These are phyloP conservation scores for Lentinula edodes DNA, from an alignment of 768 basidiomycete genomes.

Conservation along the genomic window DNA sequence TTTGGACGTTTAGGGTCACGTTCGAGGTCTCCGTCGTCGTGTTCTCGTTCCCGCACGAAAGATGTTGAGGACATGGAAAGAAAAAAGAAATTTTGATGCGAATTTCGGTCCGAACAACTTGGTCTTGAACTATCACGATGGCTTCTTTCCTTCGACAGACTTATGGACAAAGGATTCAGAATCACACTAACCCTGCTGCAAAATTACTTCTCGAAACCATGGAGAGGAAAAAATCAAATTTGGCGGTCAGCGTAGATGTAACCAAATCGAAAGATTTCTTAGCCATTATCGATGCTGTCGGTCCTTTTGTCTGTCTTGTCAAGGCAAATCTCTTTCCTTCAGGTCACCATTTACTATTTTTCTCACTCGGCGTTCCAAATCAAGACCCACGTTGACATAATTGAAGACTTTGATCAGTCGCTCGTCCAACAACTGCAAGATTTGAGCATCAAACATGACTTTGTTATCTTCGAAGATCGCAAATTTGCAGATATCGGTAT, in stretches of 20 bases:
- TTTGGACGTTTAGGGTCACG: slow-evolving; percentile 40
- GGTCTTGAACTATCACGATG: slow-evolving; percentile 22
- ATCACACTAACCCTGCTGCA: slow-evolving; percentile 71
- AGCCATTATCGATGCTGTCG: slow-evolving; percentile 82
- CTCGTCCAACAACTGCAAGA: slow-evolving; percentile 64
- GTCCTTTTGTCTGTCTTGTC: slow-evolving; percentile 86
- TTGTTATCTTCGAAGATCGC: slow-evolving; percentile 95
- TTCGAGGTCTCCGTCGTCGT: slow-evolving; percentile 34
- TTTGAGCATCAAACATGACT: slow-evolving; percentile 79
- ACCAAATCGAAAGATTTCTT: slow-evolving; percentile 75
- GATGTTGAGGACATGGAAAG: slow-evolving; percentile 16
- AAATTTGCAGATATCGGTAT: slow-evolving; percentile 98
- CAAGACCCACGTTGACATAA: slow-evolving; percentile 95
- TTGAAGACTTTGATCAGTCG: slow-evolving; percentile 81
- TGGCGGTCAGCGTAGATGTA: slow-evolving; percentile 95
- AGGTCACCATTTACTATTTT: slow-evolving; percentile 10
- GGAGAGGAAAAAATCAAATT: slow-evolving; percentile 83
- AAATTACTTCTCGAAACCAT: slow-evolving; percentile 74
- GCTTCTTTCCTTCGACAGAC: slow-evolving; percentile 38
- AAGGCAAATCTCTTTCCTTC: slow-evolving; percentile 53
- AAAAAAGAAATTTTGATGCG: slow-evolving; percentile 4
- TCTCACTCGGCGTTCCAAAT: slow-evolving; percentile 9
- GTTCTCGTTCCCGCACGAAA: slow-evolving; percentile 45
- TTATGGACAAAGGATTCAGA: slow-evolving; percentile 56
- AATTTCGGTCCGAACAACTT: slow-evolving; percentile 3